A percentile compares a stretch with the other conserved stretches of the same genome.
phyloP scores from a whole-genome alignment of 257 asterid species.

The Gardenia jasminoides region DNA sequence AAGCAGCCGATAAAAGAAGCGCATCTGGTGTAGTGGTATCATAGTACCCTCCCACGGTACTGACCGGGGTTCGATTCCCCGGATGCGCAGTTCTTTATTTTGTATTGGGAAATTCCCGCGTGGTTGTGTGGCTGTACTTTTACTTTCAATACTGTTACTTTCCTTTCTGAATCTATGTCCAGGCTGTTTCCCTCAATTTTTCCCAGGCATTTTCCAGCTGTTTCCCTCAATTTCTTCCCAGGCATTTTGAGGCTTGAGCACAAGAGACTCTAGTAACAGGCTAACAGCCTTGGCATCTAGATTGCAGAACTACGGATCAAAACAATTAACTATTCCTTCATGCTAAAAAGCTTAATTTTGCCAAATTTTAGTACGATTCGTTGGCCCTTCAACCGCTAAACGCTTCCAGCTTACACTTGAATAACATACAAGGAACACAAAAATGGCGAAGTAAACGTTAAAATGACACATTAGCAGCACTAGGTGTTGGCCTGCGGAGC shows the following conservation, averaged over 20 bases:
- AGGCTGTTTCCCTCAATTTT: background rate
- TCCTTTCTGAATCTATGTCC: background rate
- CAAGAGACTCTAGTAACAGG: too few relatives aligned
- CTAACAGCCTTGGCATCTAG: too few relatives aligned
- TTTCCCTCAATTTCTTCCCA: background rate
- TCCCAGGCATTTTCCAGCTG: background rate
- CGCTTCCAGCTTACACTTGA: too few relatives aligned
- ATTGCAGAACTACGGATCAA: too few relatives aligned
- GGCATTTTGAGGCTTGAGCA: background rate
- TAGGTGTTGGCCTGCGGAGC: background rate
- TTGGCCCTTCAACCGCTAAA: too few relatives aligned
- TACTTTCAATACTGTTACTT: background rate
- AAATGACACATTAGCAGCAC: background rate
- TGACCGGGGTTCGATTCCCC: slow-evolving; percentile 99
- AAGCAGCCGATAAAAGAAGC: too few relatives aligned
- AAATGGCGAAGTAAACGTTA: background rate
- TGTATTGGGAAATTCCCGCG: too few relatives aligned
- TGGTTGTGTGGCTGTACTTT: too few relatives aligned
- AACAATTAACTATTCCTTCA: too few relatives aligned
- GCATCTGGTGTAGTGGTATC: slow-evolving; percentile 99
- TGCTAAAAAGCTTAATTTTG: too few relatives aligned
- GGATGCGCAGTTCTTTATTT: slow-evolving; percentile 73
- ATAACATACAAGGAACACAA: background rate
- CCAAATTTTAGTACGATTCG: too few relatives aligned
- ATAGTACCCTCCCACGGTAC: slow-evolving; percentile 99